Evolutionary conservation across 1,284 basidiomycete species (phyloP), one percentile per base, ranked within the genome.

Genomic region (Marasmius tenuissimus): DNA sequence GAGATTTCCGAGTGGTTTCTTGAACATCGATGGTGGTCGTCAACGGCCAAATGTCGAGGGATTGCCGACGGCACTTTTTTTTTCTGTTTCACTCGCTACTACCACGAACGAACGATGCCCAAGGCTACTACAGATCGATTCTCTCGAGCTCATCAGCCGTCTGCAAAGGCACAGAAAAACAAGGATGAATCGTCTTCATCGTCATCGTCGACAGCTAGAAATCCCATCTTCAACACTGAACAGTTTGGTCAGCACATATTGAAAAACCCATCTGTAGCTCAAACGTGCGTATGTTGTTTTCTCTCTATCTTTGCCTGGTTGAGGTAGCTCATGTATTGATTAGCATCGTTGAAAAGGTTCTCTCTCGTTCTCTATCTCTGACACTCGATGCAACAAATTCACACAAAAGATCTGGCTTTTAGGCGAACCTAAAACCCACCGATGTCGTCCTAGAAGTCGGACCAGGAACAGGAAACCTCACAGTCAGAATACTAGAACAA

Each of bases 361-460:
- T 75, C 34, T 54, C 48, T 35, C 51, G 45, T 22, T 34, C 7
- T 51, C 65, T 57, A 63, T 35, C 7, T 14, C 33, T 27, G 48
- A 53, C 20, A 20, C 48, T 47, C 45, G n/a, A 37, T 5, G 2
- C 52, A 51, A 33, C 34, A 34, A 27, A 16, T 20, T 20, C 11
- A 37, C 58, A 22, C 60, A 2, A 4, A 27, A 27, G 27, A 27
- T 27, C 27, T 27, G 27, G 27, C 27, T 27, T 27, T 27, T 65
- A 97, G 89, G 97, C 97, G 4, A 93, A 93, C 71, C 79, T 99
- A 55, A 93, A 94, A 67, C 93, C 96, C 1, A 97, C 96, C 18
- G 97, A 99, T 74, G 91, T 93, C 71, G 96, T 98, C 18, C 87
- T 99, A 56, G 97, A 99, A 79, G 96, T 99, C 58, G 97, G 97